Evolutionary conservation across 2,329 filamentous ascomycete species (phyloP).

Genomic region (Xylariales sp.): DNA sequence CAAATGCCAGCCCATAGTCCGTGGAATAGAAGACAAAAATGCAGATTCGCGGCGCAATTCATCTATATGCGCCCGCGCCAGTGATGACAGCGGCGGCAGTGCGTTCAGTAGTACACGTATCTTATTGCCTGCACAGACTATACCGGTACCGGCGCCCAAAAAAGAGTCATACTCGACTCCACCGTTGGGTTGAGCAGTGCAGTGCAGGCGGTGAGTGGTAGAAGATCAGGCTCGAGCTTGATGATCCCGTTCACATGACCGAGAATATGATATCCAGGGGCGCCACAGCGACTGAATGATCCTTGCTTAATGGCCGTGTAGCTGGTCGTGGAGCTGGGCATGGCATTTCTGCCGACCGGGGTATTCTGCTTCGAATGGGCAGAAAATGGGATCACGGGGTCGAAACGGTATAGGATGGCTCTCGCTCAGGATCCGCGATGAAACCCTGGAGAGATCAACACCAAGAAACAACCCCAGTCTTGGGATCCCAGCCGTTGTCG

Average conservation of each 20-base stretch:
- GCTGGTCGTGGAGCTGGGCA: conserved; percentile 21
- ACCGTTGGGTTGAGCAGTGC: conserved; percentile 36
- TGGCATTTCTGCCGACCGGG: conserved; percentile 30
- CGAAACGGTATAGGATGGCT: conserved; percentile 22
- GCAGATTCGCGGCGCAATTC: conserved; percentile 25
- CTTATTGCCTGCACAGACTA: conserved; percentile 26
- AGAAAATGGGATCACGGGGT: conserved; percentile 28
- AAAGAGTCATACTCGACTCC: conserved; percentile 34
- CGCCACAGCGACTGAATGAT: conserved; percentile 29
- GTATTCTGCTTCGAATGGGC: conserved; percentile 19
- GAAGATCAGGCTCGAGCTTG: conserved; percentile 37
- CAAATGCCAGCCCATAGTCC: conserved; percentile 1
- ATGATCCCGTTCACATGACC: conserved; percentile 37
- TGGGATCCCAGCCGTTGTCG: conserved; percentile 15
- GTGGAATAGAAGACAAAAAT: conserved; percentile 10
- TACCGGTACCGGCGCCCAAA: conserved; percentile 34
- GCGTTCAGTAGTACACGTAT: conserved; percentile 32
- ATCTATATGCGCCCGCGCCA: conserved; percentile 12
- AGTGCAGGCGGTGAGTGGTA: conserved; percentile 37
- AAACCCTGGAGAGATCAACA: conserved; percentile 26
- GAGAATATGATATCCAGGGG: conserved; percentile 30
- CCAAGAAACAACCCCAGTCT: conserved; percentile 21
- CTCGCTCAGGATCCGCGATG: conserved; percentile 31
- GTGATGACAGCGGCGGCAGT: conserved; percentile 11
- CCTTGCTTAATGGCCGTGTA: conserved; percentile 24